phyloP scores from a whole-genome alignment of 2,329 filamentous ascomycete genomes.

The Fusarium oxysporum region DNA sequence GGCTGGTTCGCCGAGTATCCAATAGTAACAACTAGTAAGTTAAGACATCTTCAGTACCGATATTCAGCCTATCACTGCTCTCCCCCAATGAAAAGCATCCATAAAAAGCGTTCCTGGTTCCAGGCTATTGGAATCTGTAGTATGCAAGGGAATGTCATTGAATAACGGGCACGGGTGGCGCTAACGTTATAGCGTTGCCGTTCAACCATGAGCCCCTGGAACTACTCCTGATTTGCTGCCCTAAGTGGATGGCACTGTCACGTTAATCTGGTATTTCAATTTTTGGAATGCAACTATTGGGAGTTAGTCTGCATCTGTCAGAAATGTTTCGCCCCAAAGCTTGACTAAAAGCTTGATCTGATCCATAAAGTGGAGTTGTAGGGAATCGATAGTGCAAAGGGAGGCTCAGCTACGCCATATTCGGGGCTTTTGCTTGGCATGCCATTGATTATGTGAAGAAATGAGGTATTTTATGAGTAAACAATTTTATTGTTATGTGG shows the following conservation, averaged over 20 bases:
- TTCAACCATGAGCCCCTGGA: background rate
- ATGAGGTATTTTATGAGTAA: background rate
- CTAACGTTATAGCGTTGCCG: background rate
- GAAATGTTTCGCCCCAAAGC: background rate
- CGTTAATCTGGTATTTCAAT: background rate
- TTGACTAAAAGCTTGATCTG: background rate
- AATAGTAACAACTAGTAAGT: background rate
- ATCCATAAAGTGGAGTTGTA: background rate
- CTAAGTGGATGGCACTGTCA: background rate
- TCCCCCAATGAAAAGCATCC: background rate
- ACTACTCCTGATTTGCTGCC: background rate
- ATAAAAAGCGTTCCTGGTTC: background rate
- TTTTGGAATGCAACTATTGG: background rate
- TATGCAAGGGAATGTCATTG: background rate
- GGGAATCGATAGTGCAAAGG: background rate
- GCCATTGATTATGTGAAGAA: background rate
- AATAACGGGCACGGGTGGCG: background rate
- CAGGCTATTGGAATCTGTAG: background rate
- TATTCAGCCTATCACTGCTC: background rate
- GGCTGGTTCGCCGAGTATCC: background rate
- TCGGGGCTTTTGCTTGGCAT: background rate
- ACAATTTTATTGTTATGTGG: background rate
- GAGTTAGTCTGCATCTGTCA: background rate
- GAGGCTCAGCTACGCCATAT: background rate
- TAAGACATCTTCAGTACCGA: background rate